Percentiles rank a stretch among this genome's conserved stretches.
These are phyloP conservation scores for Protomyces inundatus DNA, from an alignment of 1,139 yeast genomes.

Conservation along the genomic window DNA sequence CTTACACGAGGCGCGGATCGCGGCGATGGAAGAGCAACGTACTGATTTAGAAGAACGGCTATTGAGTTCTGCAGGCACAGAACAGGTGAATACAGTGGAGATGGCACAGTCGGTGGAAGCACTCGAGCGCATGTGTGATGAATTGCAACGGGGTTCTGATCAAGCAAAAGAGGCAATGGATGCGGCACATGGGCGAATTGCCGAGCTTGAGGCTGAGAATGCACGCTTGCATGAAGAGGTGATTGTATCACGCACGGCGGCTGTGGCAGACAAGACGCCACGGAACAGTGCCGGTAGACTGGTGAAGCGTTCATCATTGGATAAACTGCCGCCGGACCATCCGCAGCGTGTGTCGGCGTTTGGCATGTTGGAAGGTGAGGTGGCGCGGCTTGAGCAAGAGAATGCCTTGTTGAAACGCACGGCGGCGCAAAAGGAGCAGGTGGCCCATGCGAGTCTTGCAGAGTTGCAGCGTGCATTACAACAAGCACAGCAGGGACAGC, in stretches of 20 bases:
- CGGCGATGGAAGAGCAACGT: slow-evolving; percentile 11
- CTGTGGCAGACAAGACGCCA: not conserved
- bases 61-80: slow-evolving; percentile 14
- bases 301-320: not conserved
- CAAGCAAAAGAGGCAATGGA: slow-evolving; percentile 22
- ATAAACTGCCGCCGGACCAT: slow-evolving; percentile 14
- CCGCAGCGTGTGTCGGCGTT: slow-evolving; percentile 23
- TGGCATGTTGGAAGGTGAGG: slow-evolving; percentile 18
- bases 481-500: not conserved
- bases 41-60: slow-evolving; percentile 14
- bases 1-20: slow-evolving; percentile 8
- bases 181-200: slow-evolving; percentile 4
- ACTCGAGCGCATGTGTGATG: slow-evolving; percentile 12
- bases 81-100: slow-evolving; percentile 5
- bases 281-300: not conserved
- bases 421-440: not conserved
- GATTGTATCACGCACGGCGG: not conserved
- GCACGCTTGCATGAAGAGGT: not conserved
- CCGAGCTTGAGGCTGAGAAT: slow-evolving; percentile 13
- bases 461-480: not conserved
- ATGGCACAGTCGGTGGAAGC: slow-evolving; percentile 2
- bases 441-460: not conserved
- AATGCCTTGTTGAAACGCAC: not conserved
- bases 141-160: slow-evolving; percentile 4
- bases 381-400: slow-evolving; percentile 10